phyloP scores from a whole-genome alignment of 768 basidiomycete species.

The Russula griseocarnosa region DNA sequence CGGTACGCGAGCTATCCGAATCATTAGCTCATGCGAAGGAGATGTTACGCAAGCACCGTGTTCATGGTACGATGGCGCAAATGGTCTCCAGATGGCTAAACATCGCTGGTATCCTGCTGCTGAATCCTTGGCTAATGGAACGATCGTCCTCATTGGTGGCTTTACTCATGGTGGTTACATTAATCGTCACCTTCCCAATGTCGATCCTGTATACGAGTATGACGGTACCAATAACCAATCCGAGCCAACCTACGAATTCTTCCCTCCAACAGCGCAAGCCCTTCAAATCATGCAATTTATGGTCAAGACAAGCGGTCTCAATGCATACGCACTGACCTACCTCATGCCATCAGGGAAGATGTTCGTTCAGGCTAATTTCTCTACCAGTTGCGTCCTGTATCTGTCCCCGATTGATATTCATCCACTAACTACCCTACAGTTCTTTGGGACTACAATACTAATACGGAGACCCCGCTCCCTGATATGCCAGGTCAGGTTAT shows the following conservation, averaged over 20 bases:
- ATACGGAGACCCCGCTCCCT: conserved; percentile 1
- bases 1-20: conserved; percentile 6
- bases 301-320: conserved; percentile 4
- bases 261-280: background rate
- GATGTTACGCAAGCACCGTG: background rate
- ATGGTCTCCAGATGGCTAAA: conserved; percentile 2
- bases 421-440: background rate
- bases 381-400: conserved; percentile 1
- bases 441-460: conserved; percentile 13
- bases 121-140: conserved; percentile 4
- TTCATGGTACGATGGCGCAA: background rate
- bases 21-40: background rate
- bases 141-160: conserved; percentile 6
- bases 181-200: conserved; percentile 2
- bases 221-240: no score
- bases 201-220: background rate
- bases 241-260: conserved; percentile 9
- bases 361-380: conserved; percentile 16
- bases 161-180: background rate
- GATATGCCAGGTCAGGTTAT: conserved; percentile 16
- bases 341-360: conserved; percentile 15
- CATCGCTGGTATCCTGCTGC: conserved; percentile 5
- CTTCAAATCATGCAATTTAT: conserved; percentile 1
- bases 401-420: no score
- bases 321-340: background rate